Evolutionary conservation across 768 basidiomycete genomes (phyloP).

Genomic region (Lactarius psammicola): DNA sequence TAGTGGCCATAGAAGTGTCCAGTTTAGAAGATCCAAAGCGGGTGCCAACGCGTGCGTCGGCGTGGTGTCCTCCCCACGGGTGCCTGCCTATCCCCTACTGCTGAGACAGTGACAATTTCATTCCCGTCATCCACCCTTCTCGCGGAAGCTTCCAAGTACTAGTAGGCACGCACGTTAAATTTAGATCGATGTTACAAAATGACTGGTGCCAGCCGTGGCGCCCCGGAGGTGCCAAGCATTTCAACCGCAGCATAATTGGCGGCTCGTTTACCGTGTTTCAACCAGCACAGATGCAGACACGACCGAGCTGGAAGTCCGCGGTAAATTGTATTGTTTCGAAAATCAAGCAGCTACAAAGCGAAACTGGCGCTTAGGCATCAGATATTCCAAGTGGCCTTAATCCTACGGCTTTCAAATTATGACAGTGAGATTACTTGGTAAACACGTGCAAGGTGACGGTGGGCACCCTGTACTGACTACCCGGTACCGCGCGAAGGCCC

Average conservation of each 20-base stretch:
- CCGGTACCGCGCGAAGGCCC: background rate
- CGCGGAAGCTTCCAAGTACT: background rate
- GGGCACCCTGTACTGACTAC: background rate
- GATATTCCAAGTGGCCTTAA: background rate
- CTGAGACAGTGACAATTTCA: background rate
- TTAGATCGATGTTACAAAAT: background rate
- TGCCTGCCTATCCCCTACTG: background rate
- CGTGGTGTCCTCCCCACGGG: constrained; percentile 11
- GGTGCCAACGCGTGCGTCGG: constrained; percentile 7
- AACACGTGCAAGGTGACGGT: background rate
- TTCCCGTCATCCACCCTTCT: background rate
- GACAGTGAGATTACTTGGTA: background rate
- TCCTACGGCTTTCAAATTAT: background rate
- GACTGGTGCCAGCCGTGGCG: background rate
- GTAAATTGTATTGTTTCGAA: background rate
- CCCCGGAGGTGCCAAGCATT: background rate
- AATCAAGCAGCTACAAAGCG: background rate
- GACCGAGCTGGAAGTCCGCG: constrained; percentile 5
- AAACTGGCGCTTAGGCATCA: background rate
- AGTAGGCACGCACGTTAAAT: background rate
- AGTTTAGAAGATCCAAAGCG: background rate
- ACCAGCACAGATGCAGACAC: background rate
- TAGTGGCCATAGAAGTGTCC: constrained; percentile 4
- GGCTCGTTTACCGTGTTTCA: background rate
- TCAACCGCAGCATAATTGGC: background rate